Percentiles rank a stretch among this genome's conserved stretches.
Evolutionary conservation across 495 filamentous ascomycete genomes (phyloP).

Genomic region (Viridothelium virens): DNA sequence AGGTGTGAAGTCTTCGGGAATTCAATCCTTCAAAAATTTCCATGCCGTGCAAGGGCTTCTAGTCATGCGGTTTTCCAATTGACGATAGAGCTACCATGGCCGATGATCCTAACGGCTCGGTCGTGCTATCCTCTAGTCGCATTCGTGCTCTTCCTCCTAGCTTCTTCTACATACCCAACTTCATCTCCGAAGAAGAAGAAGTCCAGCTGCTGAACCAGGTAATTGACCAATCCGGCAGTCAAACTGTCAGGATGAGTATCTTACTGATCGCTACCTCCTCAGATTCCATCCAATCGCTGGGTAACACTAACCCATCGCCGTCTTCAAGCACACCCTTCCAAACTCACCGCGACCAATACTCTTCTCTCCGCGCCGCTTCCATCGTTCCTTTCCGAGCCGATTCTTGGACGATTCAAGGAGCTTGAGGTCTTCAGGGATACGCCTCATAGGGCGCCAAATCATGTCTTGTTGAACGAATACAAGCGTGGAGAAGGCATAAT

Average conservation of each 20-base stretch:
- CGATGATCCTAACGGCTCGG: conserved; percentile 2
- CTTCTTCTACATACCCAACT: conserved; percentile 82
- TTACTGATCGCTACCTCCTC: neutral
- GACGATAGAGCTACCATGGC: conserved; percentile 12
- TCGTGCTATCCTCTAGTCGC: conserved; percentile 12
- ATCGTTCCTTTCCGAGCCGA: conserved; percentile 62
- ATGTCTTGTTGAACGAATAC: conserved; percentile 93
- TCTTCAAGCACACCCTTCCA: conserved; percentile 82
- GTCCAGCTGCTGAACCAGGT: conserved; percentile 55
- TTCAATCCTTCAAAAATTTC: no score
- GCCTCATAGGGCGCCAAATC: conserved; percentile 73
- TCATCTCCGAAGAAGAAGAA: conserved; percentile 75
- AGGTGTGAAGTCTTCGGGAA: no score
- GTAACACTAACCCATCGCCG: conserved; percentile 75
- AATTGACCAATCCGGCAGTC: conserved; percentile 23
- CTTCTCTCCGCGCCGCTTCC: conserved; percentile 72
- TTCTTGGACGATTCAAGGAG: conserved; percentile 57
- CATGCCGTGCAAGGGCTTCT: no score
- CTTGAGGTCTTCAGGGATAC: conserved; percentile 58
- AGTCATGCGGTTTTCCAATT: neutral
- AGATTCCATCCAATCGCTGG: conserved; percentile 55
- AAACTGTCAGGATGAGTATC: no score
- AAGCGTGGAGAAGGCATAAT: conserved; percentile 82
- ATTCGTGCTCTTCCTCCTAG: conserved; percentile 54
- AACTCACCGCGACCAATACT: conserved; percentile 61